Evolutionary conservation across 345 rosid species (phyloP).

Genomic region (Streptanthus diversifolius): DNA sequence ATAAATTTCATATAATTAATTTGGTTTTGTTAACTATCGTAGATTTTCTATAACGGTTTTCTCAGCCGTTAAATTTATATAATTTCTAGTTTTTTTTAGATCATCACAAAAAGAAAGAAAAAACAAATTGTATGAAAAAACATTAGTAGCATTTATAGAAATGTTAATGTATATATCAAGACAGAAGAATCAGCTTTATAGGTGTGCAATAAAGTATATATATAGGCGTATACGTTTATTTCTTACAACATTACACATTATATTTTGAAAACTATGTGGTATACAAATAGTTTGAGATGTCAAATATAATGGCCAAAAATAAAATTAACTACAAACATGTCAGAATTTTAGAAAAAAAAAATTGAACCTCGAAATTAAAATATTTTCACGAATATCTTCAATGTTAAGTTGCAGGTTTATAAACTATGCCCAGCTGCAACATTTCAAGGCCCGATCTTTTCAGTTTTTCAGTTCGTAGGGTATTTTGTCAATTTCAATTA

Average conservation of each 20-base stretch:
- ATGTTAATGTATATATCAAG: not conserved
- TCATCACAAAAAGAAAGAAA: not conserved
- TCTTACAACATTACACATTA: not conserved
- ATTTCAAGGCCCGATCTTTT: not conserved
- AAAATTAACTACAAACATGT: not conserved
- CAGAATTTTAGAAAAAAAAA: not conserved
- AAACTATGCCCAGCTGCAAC: not conserved
- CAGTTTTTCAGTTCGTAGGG: not conserved
- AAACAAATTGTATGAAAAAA: not conserved
- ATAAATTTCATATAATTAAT: not conserved
- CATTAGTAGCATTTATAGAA: not conserved
- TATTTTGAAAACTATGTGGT: not conserved
- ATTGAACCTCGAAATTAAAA: no score
- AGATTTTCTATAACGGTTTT: not conserved
- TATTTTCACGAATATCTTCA: not conserved
- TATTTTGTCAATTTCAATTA: not conserved
- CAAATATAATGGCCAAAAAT: not conserved
- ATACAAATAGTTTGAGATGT: not conserved
- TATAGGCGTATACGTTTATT: not conserved
- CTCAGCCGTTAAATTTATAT: not conserved
- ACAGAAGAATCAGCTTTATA: not conserved
- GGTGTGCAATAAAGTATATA: not conserved
- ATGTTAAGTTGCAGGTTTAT: not conserved
- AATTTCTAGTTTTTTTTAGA: not conserved
- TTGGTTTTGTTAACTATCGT: not conserved